Evolutionary conservation across 768 basidiomycete genomes (phyloP), one percentile per base, ranked within the genome.

Genomic region (Daedaleopsis nitida): DNA sequence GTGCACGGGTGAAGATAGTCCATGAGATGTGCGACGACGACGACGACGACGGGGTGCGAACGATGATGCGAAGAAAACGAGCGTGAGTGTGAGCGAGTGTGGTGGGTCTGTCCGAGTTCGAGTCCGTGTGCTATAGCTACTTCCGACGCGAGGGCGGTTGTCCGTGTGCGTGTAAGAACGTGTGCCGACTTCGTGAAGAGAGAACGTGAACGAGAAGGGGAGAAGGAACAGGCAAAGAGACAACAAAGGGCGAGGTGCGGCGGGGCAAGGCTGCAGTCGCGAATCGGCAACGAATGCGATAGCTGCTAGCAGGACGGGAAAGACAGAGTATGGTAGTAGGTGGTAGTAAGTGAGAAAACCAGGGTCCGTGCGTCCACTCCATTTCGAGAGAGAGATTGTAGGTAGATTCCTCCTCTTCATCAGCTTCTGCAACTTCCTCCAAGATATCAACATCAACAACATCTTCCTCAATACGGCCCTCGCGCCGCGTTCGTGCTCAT

Each of bases 401-500:
- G 51, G 50, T 43, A 55, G 43, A 37, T 44, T 23, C 24, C 51
- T 34, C 53, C 51, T n/a, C 51, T 19, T 1, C 32, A 34, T 17
- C 34, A 12, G 24, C 55, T 42, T 35, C 51, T 47, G 17, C 43
- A 38, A 38, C 27, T 52, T 32, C 27, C 27, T 32, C 27, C 27
- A 32, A 32, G 27, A 32, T 32, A 32, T 32, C 27, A 7, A 32
- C 27, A 32, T 3, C 27, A 32, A 44, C 52, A 45, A 56, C 43
- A 13, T 37, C 52, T 48, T 44, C 44, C 21, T 58, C 60, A 60
- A 44, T 58, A 58, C 48, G 57, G 62, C 57, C 57, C 62, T 43
- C 65, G 56, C 52, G 52, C 39, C 55, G 57, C 57, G 44, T 64
- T 59, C 21, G 69, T 69, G 51, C 69, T 72, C 66, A 71, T 66